These are phyloP conservation scores for Colletotrichum musicola DNA, from an alignment of 2,329 filamentous ascomycete genomes.

Conservation along the genomic window DNA sequence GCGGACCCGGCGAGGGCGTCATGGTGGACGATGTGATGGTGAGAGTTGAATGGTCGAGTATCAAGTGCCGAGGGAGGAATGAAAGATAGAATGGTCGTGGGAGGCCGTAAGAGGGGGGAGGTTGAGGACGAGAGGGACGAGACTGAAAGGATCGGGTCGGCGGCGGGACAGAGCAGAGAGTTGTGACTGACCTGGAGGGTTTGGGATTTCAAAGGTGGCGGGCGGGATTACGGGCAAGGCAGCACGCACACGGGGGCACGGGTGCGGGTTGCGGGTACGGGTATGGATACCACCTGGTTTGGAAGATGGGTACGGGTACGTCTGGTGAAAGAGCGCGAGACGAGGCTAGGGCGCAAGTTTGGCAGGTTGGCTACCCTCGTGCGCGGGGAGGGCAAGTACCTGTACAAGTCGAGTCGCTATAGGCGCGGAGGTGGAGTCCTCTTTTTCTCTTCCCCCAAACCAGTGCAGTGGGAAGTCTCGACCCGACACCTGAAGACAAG, in stretches of 20 bases:
- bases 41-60: neutral
- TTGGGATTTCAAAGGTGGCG: slow-evolving; percentile 36
- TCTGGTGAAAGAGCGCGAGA: no score
- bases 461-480: neutral
- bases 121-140: neutral
- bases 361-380: neutral
- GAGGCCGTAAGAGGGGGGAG: slow-evolving; percentile 6
- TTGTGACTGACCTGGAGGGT: slow-evolving; percentile 10
- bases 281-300: neutral
- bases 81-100: no score
- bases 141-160: slow-evolving; percentile 6
- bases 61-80: no score
- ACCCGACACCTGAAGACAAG: neutral
- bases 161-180: slow-evolving; percentile 1
- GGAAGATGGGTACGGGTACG: no score
- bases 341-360: neutral
- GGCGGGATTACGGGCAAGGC: slow-evolving; percentile 23
- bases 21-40: slow-evolving; percentile 44
- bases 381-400: neutral
- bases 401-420: neutral
- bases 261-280: slow-evolving; percentile 4
- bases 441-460: neutral
- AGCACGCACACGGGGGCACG: slow-evolving; percentile 1
- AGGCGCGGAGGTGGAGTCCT: neutral
- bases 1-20: slow-evolving; percentile 51